phyloP scores from a whole-genome alignment of 2,329 filamentous ascomycete genomes.

The Beauveria sp. region DNA sequence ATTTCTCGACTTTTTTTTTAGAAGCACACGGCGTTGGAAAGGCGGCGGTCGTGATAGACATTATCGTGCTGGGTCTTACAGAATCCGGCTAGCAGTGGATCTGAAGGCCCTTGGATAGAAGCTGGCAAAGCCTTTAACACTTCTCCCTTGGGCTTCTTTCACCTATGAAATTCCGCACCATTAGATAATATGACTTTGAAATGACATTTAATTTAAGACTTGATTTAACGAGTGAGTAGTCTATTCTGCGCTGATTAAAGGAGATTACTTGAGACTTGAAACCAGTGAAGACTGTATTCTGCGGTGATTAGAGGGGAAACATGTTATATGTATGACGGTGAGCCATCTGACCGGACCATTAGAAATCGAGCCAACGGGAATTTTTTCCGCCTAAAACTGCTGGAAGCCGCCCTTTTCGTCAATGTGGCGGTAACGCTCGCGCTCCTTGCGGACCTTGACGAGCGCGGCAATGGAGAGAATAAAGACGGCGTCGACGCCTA shows the following conservation, averaged over 20 bases:
- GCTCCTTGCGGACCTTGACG: conserved; percentile 73
- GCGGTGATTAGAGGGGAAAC: neutral
- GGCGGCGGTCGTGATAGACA: conserved; percentile 5
- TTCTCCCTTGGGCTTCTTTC: neutral
- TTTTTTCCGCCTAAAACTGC: conserved; percentile 32
- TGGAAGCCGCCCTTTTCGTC: conserved; percentile 64
- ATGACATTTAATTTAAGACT: neutral
- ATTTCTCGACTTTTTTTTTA: conserved; percentile 2
- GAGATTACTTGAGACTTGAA: neutral
- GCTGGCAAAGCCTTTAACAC: neutral
- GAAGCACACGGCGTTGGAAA: conserved; percentile 14
- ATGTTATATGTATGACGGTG: neutral
- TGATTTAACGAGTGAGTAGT: neutral
- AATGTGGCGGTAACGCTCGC: conserved; percentile 69
- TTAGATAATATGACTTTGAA: conserved; percentile 7
- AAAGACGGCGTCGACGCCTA: conserved; percentile 57
- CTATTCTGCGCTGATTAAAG: neutral
- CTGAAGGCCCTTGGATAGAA: neutral
- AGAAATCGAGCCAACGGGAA: neutral
- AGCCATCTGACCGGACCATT: neutral
- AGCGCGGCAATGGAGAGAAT: conserved; percentile 67
- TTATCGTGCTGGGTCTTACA: neutral
- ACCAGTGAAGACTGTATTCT: neutral
- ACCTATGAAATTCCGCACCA: neutral
- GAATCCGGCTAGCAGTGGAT: neutral